Evolutionary conservation across 108 stramenopile genomes (phyloP).

Genomic region (Mediolabrus comicus): DNA sequence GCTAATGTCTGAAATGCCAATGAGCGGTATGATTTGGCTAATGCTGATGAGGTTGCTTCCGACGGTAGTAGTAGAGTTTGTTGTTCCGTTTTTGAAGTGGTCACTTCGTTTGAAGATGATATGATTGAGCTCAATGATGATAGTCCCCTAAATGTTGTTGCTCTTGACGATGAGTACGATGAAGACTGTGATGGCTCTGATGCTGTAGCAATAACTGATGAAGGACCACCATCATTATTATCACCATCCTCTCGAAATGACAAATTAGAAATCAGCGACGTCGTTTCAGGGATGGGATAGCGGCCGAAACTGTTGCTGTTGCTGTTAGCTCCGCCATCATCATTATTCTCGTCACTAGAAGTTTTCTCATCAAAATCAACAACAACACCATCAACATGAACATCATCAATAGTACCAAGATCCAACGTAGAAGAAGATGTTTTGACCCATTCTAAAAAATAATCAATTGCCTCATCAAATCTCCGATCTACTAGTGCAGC

Average conservation of each 20-base stretch:
- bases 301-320: no score
- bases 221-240: no score
- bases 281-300: background rate
- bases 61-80: slow-evolving; percentile 19
- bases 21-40: slow-evolving; percentile 54
- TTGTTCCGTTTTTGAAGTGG: background rate
- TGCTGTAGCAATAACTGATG: background rate
- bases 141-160: background rate
- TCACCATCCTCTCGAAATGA: no score
- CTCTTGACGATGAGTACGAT: no score
- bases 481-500: slow-evolving; percentile 41
- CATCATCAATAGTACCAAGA: background rate
- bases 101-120: background rate
- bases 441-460: slow-evolving; percentile 21
- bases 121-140: background rate
- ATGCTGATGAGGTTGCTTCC: slow-evolving; percentile 54
- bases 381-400: background rate
- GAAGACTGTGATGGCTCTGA: no score
- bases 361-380: background rate
- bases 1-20: slow-evolving; percentile 61
- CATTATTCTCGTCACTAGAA: no score
- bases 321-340: no score
- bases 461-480: slow-evolving; percentile 50
- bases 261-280: background rate
- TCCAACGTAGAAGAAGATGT: background rate